Percentiles rank a stretch among this genome's conserved stretches.
Conservation (phyloP, 1,284 basidiomycete genomes). For the Athelia psychrophila region DNA sequence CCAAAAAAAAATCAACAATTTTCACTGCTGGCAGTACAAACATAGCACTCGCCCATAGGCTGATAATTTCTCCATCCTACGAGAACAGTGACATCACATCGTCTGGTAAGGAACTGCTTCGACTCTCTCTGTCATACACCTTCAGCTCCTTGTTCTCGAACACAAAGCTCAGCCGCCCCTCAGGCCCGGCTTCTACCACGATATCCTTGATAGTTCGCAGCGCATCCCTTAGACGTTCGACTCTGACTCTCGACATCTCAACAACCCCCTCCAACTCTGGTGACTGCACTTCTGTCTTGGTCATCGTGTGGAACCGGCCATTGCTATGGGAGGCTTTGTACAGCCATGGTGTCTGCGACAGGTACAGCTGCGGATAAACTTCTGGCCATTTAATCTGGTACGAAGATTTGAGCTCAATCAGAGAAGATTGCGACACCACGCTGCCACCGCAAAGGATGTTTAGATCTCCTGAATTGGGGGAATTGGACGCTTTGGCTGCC, state of each 20-base stretch:
- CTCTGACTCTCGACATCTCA: constrained; percentile 24
- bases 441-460: constrained; percentile 37
- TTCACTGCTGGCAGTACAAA: too few relatives aligned
- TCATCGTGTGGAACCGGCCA: constrained; percentile 42
- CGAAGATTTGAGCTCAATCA: constrained; percentile 48
- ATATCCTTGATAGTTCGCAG: constrained; percentile 39
- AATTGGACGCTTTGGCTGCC: not conserved
- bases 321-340: constrained; percentile 46
- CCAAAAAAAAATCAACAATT: too few relatives aligned
- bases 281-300: constrained; percentile 35
- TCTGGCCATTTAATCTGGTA: constrained; percentile 39
- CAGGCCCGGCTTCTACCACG: constrained; percentile 39
- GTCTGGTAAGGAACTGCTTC: constrained; percentile 38
- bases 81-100: constrained; percentile 26
- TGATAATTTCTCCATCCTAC: too few relatives aligned
- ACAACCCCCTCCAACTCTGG: constrained; percentile 29
- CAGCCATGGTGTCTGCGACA: constrained; percentile 52
- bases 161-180: constrained; percentile 43
- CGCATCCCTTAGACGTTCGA: constrained; percentile 38
- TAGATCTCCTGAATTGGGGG: constrained; percentile 19
- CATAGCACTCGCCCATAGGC: too few relatives aligned
- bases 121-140: constrained; percentile 37
- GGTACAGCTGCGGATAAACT: constrained; percentile 47
- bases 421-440: constrained; percentile 34
- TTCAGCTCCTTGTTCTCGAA: constrained; percentile 37